A percentile compares a stretch with the other conserved stretches of the same genome.
Evolutionary conservation across 2,329 filamentous ascomycete species (phyloP).

Genomic region (Phialophora macrospora): DNA sequence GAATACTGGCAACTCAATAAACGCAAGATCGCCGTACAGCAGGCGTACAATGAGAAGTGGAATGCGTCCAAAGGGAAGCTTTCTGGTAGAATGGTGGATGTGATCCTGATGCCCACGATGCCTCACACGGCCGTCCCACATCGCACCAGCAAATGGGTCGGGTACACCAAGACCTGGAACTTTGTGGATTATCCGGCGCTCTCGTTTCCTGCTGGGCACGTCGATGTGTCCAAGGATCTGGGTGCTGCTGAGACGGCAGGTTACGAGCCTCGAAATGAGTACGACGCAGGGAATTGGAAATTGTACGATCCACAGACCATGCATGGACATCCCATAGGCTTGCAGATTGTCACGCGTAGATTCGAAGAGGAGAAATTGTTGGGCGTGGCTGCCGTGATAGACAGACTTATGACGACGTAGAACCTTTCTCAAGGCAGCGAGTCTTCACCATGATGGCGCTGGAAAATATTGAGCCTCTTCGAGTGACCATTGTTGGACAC

Average conservation of each 20-base stretch:
- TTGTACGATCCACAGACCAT: slow-evolving; percentile 53
- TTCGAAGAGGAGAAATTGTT: slow-evolving; percentile 63
- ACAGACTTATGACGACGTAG: slow-evolving; percentile 32
- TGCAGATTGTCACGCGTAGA: slow-evolving; percentile 59
- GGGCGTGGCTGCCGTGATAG: slow-evolving; percentile 46
- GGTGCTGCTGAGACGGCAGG: slow-evolving; percentile 39
- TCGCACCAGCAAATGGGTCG: slow-evolving; percentile 45
- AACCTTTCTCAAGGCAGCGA: no score
- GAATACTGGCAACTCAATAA: slow-evolving; percentile 71
- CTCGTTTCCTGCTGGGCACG: slow-evolving; percentile 55
- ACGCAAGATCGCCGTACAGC: slow-evolving; percentile 59
- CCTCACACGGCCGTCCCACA: slow-evolving; percentile 54
- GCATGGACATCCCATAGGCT: slow-evolving; percentile 55
- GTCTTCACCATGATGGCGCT: no score
- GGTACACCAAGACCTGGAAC: slow-evolving; percentile 68
- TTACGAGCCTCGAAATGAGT: slow-evolving; percentile 55
- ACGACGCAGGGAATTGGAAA: slow-evolving; percentile 59
- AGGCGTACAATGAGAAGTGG: slow-evolving; percentile 66
- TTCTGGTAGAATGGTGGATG: slow-evolving; percentile 58
- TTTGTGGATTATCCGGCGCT: slow-evolving; percentile 66
- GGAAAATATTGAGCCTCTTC: no score
- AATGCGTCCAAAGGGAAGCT: slow-evolving; percentile 49
- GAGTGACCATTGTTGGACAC: no score
- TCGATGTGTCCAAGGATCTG: slow-evolving; percentile 43
- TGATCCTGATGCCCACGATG: slow-evolving; percentile 64